Conservation (phyloP, 2,329 filamentous ascomycete species). For the Gremmenia infestans region DNA sequence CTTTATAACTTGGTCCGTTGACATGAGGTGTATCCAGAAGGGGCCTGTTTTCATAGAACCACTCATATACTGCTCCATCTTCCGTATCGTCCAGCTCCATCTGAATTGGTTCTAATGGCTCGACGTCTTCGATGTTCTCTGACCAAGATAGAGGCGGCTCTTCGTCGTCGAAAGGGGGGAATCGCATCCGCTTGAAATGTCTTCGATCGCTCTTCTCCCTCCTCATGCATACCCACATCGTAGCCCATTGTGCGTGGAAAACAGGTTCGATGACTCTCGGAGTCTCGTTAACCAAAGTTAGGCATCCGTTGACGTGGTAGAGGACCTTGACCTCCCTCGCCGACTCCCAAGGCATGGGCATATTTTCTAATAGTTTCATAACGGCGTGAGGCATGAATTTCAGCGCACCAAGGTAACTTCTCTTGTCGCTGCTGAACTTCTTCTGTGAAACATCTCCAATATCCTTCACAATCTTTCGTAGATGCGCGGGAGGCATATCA, state of each 20-base stretch:
- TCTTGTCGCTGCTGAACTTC: slow-evolving; percentile 98
- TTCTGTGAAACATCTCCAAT: slow-evolving; percentile 99
- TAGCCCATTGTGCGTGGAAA: slow-evolving; percentile 97
- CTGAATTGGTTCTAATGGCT: slow-evolving; percentile 94
- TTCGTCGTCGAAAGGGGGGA: slow-evolving; percentile 97
- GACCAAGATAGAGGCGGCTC: slow-evolving; percentile 97
- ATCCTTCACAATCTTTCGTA: slow-evolving; percentile 96
- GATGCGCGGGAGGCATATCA: slow-evolving; percentile 96
- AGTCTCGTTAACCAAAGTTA: slow-evolving; percentile 94
- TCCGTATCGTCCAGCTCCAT: slow-evolving; percentile 96
- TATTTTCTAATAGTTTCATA: slow-evolving; percentile 94
- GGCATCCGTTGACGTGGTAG: slow-evolving; percentile 95
- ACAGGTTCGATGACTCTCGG: slow-evolving; percentile 96
- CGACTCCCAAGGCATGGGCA: slow-evolving; percentile 99
- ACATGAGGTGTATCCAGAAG: slow-evolving; percentile 88
- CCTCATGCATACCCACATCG: slow-evolving; percentile 99
- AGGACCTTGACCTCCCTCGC: slow-evolving; percentile 94
- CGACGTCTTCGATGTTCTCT: slow-evolving; percentile 97
- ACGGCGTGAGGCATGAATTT: slow-evolving; percentile 99
- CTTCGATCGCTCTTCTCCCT: slow-evolving; percentile 94
- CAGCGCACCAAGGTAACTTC: slow-evolving; percentile 91
- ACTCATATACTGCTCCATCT: slow-evolving; percentile 86
- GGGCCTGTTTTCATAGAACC: slow-evolving; percentile 95
- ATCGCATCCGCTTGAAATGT: slow-evolving; percentile 98
- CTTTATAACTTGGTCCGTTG: slow-evolving; percentile 94